Evolutionary conservation across 371 early-diverging fungal genomes (phyloP).

Genomic region (Mortierella sp.): DNA sequence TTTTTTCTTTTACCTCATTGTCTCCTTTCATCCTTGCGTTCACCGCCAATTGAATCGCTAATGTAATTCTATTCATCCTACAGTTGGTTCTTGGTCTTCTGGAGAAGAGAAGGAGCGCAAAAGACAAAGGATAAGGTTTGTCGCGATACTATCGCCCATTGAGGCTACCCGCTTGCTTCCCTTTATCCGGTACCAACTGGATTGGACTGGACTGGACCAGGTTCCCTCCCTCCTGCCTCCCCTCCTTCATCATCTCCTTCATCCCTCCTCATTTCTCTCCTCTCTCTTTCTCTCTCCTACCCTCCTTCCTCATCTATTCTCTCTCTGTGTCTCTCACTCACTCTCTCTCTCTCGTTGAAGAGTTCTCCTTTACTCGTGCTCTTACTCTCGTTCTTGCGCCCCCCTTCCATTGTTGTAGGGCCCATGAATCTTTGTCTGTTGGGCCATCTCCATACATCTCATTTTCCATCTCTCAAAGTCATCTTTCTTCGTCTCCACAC

Average conservation of each 20-base stretch:
- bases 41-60: neutral
- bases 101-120: neutral
- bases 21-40: neutral
- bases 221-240: neutral
- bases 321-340: no score
- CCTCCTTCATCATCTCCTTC: no score
- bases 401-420: neutral
- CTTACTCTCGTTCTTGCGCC: neutral
- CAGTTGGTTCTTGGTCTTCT: neutral
- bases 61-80: neutral
- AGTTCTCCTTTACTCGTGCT: neutral
- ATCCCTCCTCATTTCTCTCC: neutral
- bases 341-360: neutral
- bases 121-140: neutral
- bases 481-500: neutral
- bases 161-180: neutral
- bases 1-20: neutral
- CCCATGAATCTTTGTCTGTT: neutral
- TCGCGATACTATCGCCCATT: neutral
- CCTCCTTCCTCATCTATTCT: neutral
- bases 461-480: neutral
- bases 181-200: neutral
- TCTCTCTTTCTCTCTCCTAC: neutral
- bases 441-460: neutral
- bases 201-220: neutral